phyloP scores from a whole-genome alignment of 768 basidiomycete genomes.

The Tylopilus cervinicoccineus region DNA sequence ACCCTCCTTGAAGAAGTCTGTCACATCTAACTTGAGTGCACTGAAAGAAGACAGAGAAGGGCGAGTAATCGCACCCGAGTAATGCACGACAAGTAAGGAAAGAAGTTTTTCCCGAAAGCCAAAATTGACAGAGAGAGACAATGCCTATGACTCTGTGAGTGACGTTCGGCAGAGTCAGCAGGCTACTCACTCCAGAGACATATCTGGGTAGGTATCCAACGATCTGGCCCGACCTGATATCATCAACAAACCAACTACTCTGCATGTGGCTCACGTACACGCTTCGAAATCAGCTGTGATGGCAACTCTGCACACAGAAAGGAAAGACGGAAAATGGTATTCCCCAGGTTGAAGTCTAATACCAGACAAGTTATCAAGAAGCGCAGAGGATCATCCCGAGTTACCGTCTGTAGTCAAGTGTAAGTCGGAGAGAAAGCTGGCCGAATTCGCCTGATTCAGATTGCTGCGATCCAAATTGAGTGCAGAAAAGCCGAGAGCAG shows the following conservation, averaged over 20 bases:
- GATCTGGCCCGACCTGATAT: slow-evolving; percentile 52
- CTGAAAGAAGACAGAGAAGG: neutral
- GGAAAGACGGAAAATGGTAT: slow-evolving; percentile 47
- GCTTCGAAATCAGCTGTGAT: slow-evolving; percentile 59
- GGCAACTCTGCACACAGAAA: slow-evolving; percentile 58
- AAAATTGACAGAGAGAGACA: slow-evolving; percentile 51
- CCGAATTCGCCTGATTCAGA: slow-evolving; percentile 53
- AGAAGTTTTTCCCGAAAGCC: slow-evolving; percentile 46
- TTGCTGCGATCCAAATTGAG: slow-evolving; percentile 54
- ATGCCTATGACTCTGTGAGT: slow-evolving; percentile 23
- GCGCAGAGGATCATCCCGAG: slow-evolving; percentile 1
- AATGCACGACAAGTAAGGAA: slow-evolving; percentile 49
- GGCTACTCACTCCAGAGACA: slow-evolving; percentile 41
- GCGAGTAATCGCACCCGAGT: slow-evolving; percentile 34
- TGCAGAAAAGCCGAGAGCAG: slow-evolving; percentile 53
- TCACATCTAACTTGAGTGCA: neutral
- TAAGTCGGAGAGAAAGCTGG: slow-evolving; percentile 55
- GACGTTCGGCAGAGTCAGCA: neutral
- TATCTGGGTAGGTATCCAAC: slow-evolving; percentile 61
- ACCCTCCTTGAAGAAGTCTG: slow-evolving; percentile 47
- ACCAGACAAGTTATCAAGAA: neutral
- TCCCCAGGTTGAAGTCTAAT: slow-evolving; percentile 54
- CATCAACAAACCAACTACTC: neutral
- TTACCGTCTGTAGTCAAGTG: slow-evolving; percentile 46
- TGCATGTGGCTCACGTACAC: slow-evolving; percentile 29